Evolutionary conservation across 805 yeast species (phyloP).

Genomic region (Barnettozyma botsteinii): DNA sequence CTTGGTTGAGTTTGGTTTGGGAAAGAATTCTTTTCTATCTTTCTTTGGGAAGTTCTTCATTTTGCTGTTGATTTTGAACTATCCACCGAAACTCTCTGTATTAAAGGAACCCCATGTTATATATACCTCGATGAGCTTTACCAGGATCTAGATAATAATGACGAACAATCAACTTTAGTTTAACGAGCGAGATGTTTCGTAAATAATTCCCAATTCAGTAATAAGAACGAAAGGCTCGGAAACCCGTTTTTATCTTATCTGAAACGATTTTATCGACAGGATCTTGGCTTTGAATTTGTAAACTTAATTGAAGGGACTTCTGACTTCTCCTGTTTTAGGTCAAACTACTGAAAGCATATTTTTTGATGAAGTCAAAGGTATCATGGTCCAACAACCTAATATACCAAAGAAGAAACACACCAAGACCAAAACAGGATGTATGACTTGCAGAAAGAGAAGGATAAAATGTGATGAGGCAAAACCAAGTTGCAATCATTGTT

Average conservation of each 20-base stretch:
- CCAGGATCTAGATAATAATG: too few relatives aligned
- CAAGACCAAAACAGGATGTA: constrained; percentile 19
- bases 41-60: neutral
- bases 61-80: neutral
- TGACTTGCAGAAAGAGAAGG: constrained; percentile 23
- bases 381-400: neutral
- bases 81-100: neutral
- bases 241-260: too few relatives aligned
- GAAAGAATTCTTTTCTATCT: constrained; percentile 12
- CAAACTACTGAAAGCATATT: too few relatives aligned
- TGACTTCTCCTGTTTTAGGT: too few relatives aligned
- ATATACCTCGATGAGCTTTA: neutral
- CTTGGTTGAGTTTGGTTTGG: constrained; percentile 15
- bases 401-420: neutral
- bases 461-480: constrained; percentile 24
- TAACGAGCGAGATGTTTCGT: neutral
- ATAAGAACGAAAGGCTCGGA: neutral
- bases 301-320: too few relatives aligned
- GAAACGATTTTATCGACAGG: too few relatives aligned
- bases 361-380: too few relatives aligned
- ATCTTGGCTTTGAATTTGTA: too few relatives aligned
- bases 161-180: neutral
- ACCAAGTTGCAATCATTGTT: constrained; percentile 20
- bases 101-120: neutral
- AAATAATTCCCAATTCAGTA: neutral